These are phyloP conservation scores for Talaromyces adpressus DNA, from an alignment of 495 filamentous ascomycete species.

Conservation along the genomic window DNA sequence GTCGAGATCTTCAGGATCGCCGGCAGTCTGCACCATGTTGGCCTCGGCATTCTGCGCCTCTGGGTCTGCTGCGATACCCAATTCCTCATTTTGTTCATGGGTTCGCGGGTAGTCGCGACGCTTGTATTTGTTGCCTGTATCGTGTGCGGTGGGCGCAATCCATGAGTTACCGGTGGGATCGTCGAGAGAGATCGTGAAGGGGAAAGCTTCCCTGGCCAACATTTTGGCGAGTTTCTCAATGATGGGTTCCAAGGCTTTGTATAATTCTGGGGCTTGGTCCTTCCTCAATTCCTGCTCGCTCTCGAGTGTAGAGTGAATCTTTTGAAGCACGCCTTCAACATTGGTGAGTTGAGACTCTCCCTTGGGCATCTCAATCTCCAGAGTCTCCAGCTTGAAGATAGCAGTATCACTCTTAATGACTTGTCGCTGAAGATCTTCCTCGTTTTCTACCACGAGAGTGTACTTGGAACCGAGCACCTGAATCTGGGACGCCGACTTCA, in stretches of 20 bases:
- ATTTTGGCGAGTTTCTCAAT: slow-evolving; percentile 65
- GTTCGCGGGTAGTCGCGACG: slow-evolving; percentile 76
- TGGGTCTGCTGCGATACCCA: slow-evolving; percentile 56
- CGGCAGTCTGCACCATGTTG: slow-evolving; percentile 13
- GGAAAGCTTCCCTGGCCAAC: slow-evolving; percentile 64
- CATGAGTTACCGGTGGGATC: slow-evolving; percentile 96
- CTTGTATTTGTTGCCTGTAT: slow-evolving; percentile 67
- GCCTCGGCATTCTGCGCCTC: slow-evolving; percentile 21
- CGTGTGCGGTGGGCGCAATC: slow-evolving; percentile 78
- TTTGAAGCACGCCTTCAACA: slow-evolving; percentile 76
- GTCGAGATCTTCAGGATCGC: slow-evolving; percentile 53
- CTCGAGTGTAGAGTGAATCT: slow-evolving; percentile 68
- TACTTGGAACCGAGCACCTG: slow-evolving; percentile 83
- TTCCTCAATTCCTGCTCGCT: slow-evolving; percentile 69
- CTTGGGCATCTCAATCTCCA: slow-evolving; percentile 86
- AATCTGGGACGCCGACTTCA: slow-evolving; percentile 83
- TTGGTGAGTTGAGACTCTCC: slow-evolving; percentile 86
- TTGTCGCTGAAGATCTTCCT: slow-evolving; percentile 72
- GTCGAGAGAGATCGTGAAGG: slow-evolving; percentile 81
- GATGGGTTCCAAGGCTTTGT: slow-evolving; percentile 65
- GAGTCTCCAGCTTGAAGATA: slow-evolving; percentile 68
- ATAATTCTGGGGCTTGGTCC: slow-evolving; percentile 63
- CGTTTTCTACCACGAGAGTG: slow-evolving; percentile 60
- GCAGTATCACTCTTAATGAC: slow-evolving; percentile 88
- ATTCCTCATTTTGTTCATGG: slow-evolving; percentile 72